phyloP scores from a whole-genome alignment of 2,329 filamentous ascomycete species.

The Pleurostoma richardsiae region DNA sequence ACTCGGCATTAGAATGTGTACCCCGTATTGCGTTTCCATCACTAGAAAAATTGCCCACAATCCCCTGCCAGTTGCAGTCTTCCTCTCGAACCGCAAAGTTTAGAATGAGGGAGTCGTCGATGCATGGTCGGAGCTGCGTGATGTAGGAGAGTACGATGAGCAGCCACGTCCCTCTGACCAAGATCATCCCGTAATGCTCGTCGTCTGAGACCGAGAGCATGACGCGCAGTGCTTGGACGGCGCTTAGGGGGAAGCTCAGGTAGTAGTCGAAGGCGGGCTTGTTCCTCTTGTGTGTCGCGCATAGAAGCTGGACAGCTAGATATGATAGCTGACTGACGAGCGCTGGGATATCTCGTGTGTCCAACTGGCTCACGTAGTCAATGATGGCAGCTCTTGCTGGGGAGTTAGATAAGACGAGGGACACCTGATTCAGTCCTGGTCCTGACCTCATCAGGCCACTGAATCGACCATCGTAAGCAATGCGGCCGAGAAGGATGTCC shows the following conservation, averaged over 20 bases:
- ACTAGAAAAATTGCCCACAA: not conserved
- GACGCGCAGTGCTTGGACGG: slow-evolving; percentile 13
- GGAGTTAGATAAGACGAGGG: slow-evolving; percentile 10
- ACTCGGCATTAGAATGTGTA: not conserved
- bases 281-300: slow-evolving; percentile 14
- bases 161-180: slow-evolving; percentile 16
- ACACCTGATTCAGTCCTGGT: slow-evolving; percentile 13
- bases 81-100: not conserved
- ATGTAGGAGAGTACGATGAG: slow-evolving; percentile 16
- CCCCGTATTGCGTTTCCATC: not conserved
- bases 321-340: slow-evolving; percentile 12
- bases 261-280: slow-evolving; percentile 16
- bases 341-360: slow-evolving; percentile 8
- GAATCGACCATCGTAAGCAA: slow-evolving; percentile 16
- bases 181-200: slow-evolving; percentile 3
- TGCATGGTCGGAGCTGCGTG: slow-evolving; percentile 18
- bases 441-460: slow-evolving; percentile 15
- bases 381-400: slow-evolving; percentile 11
- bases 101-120: slow-evolving; percentile 11
- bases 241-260: slow-evolving; percentile 12
- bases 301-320: slow-evolving; percentile 12
- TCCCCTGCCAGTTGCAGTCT: not conserved
- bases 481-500: slow-evolving; percentile 11
- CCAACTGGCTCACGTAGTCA: slow-evolving; percentile 14
- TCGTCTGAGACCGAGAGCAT: slow-evolving; percentile 10